Conservation (phyloP, 2,329 filamentous ascomycete genomes). For the Penicillium concentricum region DNA sequence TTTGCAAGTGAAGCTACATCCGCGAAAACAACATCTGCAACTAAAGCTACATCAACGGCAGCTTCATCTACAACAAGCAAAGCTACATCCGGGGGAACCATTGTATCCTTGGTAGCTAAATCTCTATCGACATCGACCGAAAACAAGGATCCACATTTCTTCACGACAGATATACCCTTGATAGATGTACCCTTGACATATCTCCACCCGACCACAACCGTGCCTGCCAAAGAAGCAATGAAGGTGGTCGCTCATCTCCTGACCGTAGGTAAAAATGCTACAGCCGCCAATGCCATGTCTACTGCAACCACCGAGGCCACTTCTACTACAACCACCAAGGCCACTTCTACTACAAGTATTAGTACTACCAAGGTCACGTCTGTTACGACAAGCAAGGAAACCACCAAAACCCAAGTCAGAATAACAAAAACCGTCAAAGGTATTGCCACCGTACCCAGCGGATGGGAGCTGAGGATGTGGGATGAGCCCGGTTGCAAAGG, state of each 20-base stretch:
- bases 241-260: no score
- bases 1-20: not conserved
- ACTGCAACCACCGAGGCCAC: no score
- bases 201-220: not conserved
- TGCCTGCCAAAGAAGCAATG: rapidly evolving
- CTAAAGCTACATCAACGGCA: not conserved
- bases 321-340: not conserved
- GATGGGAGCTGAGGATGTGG: conserved; percentile 2
- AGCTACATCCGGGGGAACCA: not conserved
- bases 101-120: not conserved
- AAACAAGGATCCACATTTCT: not conserved
- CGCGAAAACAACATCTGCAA: not conserved
- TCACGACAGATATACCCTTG: not conserved
- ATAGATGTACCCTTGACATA: not conserved
- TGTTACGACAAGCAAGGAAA: no score
- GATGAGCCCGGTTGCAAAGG: not conserved
- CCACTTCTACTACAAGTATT: not conserved
- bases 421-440: not conserved
- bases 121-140: not conserved
- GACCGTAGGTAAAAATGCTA: no score
- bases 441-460: not conserved
- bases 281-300: no score
- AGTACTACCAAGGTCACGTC: not conserved
- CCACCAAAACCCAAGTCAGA: not conserved
- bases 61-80: not conserved